phyloP scores from a whole-genome alignment of 805 yeast genomes.

The Myxozyma kluyveri region DNA sequence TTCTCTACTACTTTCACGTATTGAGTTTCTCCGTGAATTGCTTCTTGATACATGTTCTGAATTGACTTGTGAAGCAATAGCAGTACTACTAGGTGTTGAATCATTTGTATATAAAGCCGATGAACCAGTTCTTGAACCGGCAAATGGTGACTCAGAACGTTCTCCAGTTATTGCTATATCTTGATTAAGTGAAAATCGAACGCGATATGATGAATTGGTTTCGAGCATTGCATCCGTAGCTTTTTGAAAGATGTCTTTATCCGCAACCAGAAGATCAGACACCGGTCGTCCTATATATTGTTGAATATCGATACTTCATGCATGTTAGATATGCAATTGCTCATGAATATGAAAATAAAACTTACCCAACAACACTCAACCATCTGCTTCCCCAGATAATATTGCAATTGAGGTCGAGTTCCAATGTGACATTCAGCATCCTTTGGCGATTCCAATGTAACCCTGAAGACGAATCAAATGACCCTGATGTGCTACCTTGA shows the following conservation, averaged over 20 bases:
- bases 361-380: constrained; percentile 67
- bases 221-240: constrained; percentile 40
- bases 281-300: constrained; percentile 31
- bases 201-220: constrained; percentile 30
- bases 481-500: neutral
- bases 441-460: constrained; percentile 15
- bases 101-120: neutral
- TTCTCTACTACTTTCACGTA: neutral
- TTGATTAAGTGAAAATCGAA: constrained; percentile 9
- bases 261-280: constrained; percentile 32
- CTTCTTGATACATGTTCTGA: constrained; percentile 1
- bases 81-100: constrained; percentile 11
- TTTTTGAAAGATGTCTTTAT: constrained; percentile 32
- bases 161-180: neutral
- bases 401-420: constrained; percentile 73
- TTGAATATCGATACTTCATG: constrained; percentile 17
- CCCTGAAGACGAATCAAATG: neutral
- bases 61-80: constrained; percentile 7
- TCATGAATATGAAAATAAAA: neutral
- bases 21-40: constrained; percentile 12
- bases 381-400: constrained; percentile 76
- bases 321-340: constrained; percentile 35
- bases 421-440: constrained; percentile 64
- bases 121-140: neutral
- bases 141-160: neutral